Conservation (phyloP, 2,329 filamentous ascomycete species). For the Ophiocordyceps camponoti-leonardi region DNA sequence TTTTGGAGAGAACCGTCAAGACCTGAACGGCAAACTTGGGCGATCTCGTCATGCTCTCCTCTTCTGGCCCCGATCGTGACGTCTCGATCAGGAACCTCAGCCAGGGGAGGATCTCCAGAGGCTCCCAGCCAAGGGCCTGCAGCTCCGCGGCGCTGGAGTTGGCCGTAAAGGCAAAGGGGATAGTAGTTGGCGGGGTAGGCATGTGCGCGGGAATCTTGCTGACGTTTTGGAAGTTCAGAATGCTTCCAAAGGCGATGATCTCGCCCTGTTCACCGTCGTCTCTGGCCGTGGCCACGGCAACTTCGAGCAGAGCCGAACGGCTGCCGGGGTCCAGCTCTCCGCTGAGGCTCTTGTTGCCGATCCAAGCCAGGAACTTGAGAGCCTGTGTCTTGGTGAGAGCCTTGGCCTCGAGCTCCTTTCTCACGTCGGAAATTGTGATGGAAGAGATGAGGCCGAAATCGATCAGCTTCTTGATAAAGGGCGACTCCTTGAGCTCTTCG, state of each 20-base stretch:
- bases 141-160: conserved; percentile 49
- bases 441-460: conserved; percentile 77
- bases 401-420: conserved; percentile 63
- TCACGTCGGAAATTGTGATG: conserved; percentile 76
- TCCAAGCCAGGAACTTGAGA: conserved; percentile 71
- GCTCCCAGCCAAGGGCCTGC: conserved; percentile 69
- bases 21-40: conserved; percentile 61
- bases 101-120: conserved; percentile 76
- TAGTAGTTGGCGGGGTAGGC: conserved; percentile 63
- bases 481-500: conserved; percentile 52
- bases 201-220: conserved; percentile 65
- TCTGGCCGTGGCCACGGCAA: conserved; percentile 56
- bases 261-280: conserved; percentile 44
- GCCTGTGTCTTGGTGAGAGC: conserved; percentile 67
- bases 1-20: conserved; percentile 67
- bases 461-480: conserved; percentile 64
- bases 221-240: conserved; percentile 59
- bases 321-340: conserved; percentile 55
- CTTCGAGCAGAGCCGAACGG: conserved; percentile 55
- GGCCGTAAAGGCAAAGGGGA: conserved; percentile 72
- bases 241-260: conserved; percentile 60
- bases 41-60: conserved; percentile 54
- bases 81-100: conserved; percentile 62
- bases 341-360: conserved; percentile 51
- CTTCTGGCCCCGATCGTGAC: conserved; percentile 36